phyloP scores from a whole-genome alignment of 2,329 filamentous ascomycete genomes.

The Colletotrichum aenigma region DNA sequence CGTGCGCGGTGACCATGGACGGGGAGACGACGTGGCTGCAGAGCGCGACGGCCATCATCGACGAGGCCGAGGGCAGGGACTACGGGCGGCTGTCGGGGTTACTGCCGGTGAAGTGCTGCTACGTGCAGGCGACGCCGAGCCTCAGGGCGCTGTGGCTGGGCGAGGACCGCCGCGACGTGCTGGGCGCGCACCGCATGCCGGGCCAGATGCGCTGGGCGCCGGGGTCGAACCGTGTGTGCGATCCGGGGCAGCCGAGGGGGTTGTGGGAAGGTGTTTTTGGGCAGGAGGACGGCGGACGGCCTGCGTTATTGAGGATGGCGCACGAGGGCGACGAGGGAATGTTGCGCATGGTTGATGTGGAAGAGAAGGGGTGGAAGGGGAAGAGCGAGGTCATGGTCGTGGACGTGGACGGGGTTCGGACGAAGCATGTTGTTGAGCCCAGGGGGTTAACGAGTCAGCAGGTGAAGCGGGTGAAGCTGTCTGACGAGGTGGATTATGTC shows the following conservation, averaged over 20 bases:
- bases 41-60: not conserved
- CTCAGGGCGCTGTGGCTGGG: slow-evolving; percentile 41
- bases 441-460: not conserved
- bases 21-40: not conserved
- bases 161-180: slow-evolving; percentile 45
- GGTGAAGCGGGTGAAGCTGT: not conserved
- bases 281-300: not conserved
- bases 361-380: slow-evolving; percentile 14
- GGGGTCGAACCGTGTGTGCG: slow-evolving; percentile 6
- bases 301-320: slow-evolving; percentile 10
- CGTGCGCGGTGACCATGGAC: not conserved
- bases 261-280: not conserved
- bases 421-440: slow-evolving; percentile 11
- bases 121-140: slow-evolving; percentile 43
- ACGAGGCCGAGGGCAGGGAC: slow-evolving; percentile 15
- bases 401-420: not conserved
- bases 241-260: not conserved
- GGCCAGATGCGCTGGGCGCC: slow-evolving; percentile 31
- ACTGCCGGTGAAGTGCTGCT: slow-evolving; percentile 46
- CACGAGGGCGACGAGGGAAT: not conserved
- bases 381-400: slow-evolving; percentile 10
- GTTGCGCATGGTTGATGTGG: slow-evolving; percentile 5
- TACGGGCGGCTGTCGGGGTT: slow-evolving; percentile 42
- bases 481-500: not conserved
- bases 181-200: slow-evolving; percentile 44